phyloP scores from a whole-genome alignment of 192 early-diverging fungal species.

The Gigaspora rosea region DNA sequence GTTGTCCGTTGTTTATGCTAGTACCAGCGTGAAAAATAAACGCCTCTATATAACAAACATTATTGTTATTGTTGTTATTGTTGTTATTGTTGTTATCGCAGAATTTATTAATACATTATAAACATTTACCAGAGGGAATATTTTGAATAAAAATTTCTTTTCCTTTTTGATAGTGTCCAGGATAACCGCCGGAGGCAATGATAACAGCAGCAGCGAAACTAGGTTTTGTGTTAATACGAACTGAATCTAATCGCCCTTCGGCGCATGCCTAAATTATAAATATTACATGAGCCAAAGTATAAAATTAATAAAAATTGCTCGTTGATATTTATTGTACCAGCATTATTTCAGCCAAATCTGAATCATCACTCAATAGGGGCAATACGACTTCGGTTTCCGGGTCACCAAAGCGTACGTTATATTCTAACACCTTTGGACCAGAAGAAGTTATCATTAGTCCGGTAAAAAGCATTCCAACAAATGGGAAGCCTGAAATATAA shows the following conservation, averaged over 20 bases:
- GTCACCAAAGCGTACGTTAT: constrained; percentile 98
- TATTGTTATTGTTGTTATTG: neutral
- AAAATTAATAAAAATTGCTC: neutral
- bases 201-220: constrained; percentile 91
- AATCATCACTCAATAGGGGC: constrained; percentile 81
- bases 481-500: constrained; percentile 67
- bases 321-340: constrained; percentile 37
- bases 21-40: constrained; percentile 96
- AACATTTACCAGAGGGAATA: constrained; percentile 41
- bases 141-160: constrained; percentile 67
- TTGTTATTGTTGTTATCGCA: neutral
- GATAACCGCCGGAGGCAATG: constrained; percentile 91
- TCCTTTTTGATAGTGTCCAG: constrained; percentile 83
- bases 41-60: constrained; percentile 38
- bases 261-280: constrained; percentile 63
- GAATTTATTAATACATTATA: neutral
- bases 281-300: constrained; percentile 8
- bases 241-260: constrained; percentile 89
- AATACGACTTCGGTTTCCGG: constrained; percentile 97
- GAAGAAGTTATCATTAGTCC: constrained; percentile 92
- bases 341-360: constrained; percentile 86
- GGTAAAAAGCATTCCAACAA: constrained; percentile 95
- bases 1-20: constrained; percentile 49
- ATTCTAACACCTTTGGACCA: constrained; percentile 95
- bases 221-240: constrained; percentile 69